Base-by-base conservation (phyloP, 1,139 yeast species). In the Yamadazyma epiphylla region DNA sequence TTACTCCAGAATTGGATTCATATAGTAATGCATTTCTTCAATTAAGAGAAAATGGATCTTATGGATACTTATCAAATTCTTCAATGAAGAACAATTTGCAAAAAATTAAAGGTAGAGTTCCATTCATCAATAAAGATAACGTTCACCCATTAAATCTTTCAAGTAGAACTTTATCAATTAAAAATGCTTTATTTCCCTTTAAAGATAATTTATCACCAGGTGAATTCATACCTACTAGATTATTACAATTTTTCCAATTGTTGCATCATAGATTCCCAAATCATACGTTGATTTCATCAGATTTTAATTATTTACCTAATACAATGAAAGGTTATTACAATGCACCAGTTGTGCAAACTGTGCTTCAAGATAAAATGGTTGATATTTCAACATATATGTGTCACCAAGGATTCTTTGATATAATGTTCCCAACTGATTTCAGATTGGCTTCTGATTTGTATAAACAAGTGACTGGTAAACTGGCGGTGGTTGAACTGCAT, bases 341-440 rank as follows among this genome's bases (percentile, higher is more conserved):
- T 45, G 70, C 86, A 0, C 96, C 95, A 0, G 91, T 85, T 2
- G 95, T 86, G 0, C 95, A 86, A 48, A 86, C 94, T 0, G 75
- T 85, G 43, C 59, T 83, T 35, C 70, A 78, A 37, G 77, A 78
- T 36, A 66, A 68, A 35, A 82, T 81, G 79, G 71, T 84, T 3
- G 83, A 85, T 28, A 74, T 79, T 0, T 66, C 79, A 21, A 77
- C 91, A 0, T 85, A 80, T 51, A 80, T 86, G 91, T 83, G 77
- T 9, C 69, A 81, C 27, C 95, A 84, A 49, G 95, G 95, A 0
- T 82, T 71, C 46, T 86, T 85, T 51, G 95, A 86, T 53, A 86
- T 87, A 30, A 77, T 85, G 80, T 86, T 86, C 49, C 86, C 95
- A 5, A 86, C 95, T 0, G 84, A 86, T 48, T 87, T 87, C 52